phyloP scores from a whole-genome alignment of 2,329 filamentous ascomycete species.

The Capronia epimyces region DNA sequence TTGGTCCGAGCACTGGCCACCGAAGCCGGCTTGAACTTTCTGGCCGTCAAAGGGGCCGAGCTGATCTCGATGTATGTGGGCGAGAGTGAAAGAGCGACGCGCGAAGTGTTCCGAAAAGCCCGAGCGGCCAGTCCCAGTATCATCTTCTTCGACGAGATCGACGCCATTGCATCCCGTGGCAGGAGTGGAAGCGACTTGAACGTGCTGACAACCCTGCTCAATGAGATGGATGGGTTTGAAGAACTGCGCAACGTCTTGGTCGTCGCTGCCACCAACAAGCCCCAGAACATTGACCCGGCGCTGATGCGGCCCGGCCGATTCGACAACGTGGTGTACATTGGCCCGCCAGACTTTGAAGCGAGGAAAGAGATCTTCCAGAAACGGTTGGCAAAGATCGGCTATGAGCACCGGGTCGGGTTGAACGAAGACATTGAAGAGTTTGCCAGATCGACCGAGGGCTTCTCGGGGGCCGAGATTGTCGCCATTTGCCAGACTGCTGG shows the following conservation, averaged over 20 bases:
- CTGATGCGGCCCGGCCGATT: constrained; percentile 81
- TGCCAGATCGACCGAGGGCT: constrained; percentile 63
- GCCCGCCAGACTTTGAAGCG: constrained; percentile 67
- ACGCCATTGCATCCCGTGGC: constrained; percentile 65
- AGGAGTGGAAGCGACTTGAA: constrained; percentile 59
- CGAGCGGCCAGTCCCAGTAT: constrained; percentile 81
- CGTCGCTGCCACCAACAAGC: constrained; percentile 85
- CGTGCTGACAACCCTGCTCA: constrained; percentile 80
- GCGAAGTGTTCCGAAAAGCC: constrained; percentile 80
- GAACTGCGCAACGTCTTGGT: constrained; percentile 75
- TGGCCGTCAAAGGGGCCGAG: constrained; percentile 89
- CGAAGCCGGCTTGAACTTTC: constrained; percentile 86
- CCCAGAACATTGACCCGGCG: constrained; percentile 77
- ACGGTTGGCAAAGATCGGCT: constrained; percentile 55
- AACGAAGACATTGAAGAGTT: constrained; percentile 50
- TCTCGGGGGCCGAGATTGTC: constrained; percentile 79
- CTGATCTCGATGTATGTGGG: constrained; percentile 96
- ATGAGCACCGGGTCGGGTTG: constrained; percentile 54
- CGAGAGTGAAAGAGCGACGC: constrained; percentile 80
- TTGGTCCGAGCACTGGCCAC: constrained; percentile 87
- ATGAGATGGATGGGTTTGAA: constrained; percentile 95
- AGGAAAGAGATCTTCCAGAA: constrained; percentile 70
- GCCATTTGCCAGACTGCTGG: constrained; percentile 51
- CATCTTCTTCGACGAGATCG: constrained; percentile 96
- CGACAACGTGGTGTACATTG: constrained; percentile 78